Base-by-base conservation (phyloP, 768 basidiomycete species). In the Chalciporus chontae region DNA sequence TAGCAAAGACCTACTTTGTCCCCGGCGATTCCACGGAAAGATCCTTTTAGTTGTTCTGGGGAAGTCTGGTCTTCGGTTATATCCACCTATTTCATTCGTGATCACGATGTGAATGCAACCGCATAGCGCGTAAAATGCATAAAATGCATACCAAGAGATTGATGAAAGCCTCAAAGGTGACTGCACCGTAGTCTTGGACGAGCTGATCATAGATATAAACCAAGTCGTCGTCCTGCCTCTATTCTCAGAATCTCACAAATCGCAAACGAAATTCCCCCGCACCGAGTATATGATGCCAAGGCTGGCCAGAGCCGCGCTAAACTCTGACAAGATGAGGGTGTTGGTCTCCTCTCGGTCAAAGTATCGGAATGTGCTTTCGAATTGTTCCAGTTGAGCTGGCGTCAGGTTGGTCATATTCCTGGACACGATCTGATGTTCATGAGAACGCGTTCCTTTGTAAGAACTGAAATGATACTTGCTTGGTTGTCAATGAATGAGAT, bases 401-500 rank as follows among this genome's bases (percentile, higher is more conserved):
- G 95, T 95, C 54, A 99, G 70, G 64, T 97, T 96, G 21, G 92
- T 89, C 81, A 91, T 85, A 59, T 90, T 92, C 40, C 92, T 79
- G 11, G 96, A 94, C 1, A 97, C 89, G 59, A 96, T 90, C 92
- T 98, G 57, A 29, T 19, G 23, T 24, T 15, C 26, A 36, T 65
- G 49, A 60, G 55, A 44, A 18, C 42, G 15, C 6, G 17, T 51
- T 13, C 8, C 10, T 31, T 9, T 21, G 57, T 45, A 15, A n/a
- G n/a, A 4, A 24, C 5, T 4, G 24, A 21, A 15, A 40, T 21
- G n/a, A 42, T 23, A 43, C 45, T 37, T 52, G 85, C 94, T 77
- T 97, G 95, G 66, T 98, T 98, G 59, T 97, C 94, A 47, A 96
- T 87, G 66, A 98, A 98, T 0, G 87, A 81, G n/a, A 94, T 81